Base-by-base conservation (phyloP, 2,329 filamentous ascomycete species). In the Nectriaceae sp. region DNA sequence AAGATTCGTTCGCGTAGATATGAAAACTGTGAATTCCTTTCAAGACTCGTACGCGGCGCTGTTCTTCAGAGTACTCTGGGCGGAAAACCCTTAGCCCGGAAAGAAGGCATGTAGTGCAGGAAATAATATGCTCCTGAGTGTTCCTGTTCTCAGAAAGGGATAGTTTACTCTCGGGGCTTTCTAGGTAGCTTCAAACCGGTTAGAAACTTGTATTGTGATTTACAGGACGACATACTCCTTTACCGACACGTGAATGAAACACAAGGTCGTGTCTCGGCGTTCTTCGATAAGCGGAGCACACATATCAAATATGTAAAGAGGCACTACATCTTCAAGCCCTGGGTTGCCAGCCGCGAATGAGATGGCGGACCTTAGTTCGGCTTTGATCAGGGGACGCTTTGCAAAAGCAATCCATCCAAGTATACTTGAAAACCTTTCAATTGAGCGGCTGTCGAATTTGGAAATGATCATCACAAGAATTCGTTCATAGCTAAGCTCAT, bases 351-450 rank as follows among this genome's bases (percentile, higher is more conserved):
- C 20, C 11, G 53, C 52, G 37, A 70, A 69, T 0, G 61, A 40
- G 1, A 71, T 41, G 0, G 69, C 70, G 2, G 68, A 72, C 11
- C 57, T 50, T 5, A 72, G 53, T 40, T 72, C 70, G 2, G 59
- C 20, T 26, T 56, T 65, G 26, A 53, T 55, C 1, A 73, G 53
- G 1, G 70, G 70, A 0, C 67, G 53, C 37, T 64, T 67, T 1
- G 70, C 49, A 41, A 68, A 72, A 0, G 69, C 65, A 13, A 73
- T 63, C 70, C 69, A 73, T 3, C 66, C 59, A 3, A 72, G 44
- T 0, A 70, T 60, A 1, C 53, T 61, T 16, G 47, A 55, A 4
- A 70, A 35, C 2, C 68, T 64, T 0, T 50, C 41, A 1, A 63
- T 43, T 0, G 70, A 72, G 3, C 57, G 54, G 0, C 11, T 2